Conservation (phyloP, 2,329 filamentous ascomycete species). For the Phialophora tarda region DNA sequence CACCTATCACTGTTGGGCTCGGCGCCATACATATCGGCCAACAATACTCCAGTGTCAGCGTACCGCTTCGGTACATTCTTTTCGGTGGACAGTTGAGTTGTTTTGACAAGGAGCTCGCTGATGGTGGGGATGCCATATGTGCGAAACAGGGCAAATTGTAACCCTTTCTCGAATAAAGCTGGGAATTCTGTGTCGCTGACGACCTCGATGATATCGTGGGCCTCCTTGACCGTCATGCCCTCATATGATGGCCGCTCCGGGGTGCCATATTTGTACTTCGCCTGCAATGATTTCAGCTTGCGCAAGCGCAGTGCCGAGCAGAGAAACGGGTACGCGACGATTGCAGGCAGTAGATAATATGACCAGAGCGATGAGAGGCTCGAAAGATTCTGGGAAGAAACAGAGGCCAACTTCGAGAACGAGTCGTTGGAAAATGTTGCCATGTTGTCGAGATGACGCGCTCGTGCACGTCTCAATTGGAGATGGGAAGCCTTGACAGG, state of each 20-base stretch:
- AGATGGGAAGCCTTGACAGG: not conserved
- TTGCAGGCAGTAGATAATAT: constrained; percentile 30
- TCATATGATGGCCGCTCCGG: constrained; percentile 34
- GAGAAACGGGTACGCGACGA: constrained; percentile 35
- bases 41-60: constrained; percentile 57
- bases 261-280: constrained; percentile 35
- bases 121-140: constrained; percentile 64
- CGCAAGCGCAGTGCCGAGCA: constrained; percentile 36
- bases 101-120: constrained; percentile 56
- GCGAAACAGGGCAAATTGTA: constrained; percentile 44
- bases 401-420: constrained; percentile 23
- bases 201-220: constrained; percentile 34
- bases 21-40: constrained; percentile 56
- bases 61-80: constrained; percentile 60
- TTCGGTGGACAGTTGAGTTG: constrained; percentile 55
- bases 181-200: constrained; percentile 38
- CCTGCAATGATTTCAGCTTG: constrained; percentile 33
- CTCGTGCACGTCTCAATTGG: not conserved
- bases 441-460: constrained; percentile 16
- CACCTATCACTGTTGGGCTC: constrained; percentile 48
- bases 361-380: constrained; percentile 32
- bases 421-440: constrained; percentile 23
- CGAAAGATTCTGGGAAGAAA: constrained; percentile 23
- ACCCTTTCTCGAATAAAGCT: constrained; percentile 36
- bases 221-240: constrained; percentile 57